Evolutionary conservation across 1,284 basidiomycete genomes (phyloP), one percentile per base, ranked within the genome.

Genomic region (Rhodotorula sp.): DNA sequence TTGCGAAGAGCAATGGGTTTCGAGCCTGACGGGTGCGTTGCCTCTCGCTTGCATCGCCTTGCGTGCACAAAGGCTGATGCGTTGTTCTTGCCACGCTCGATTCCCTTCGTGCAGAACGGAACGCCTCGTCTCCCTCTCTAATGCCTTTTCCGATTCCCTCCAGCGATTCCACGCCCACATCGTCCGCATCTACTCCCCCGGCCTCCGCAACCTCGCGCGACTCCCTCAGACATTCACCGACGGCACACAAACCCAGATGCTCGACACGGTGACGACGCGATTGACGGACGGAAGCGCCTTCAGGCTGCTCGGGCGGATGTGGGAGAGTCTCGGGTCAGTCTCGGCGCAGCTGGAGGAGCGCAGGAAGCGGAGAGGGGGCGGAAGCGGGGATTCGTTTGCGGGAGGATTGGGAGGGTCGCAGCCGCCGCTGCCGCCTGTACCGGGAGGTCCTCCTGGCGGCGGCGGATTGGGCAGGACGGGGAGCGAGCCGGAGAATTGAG

Each of bases 251-350:
- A 13, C 34, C 19, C 59, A 59, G 20, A 69, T 70, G 64, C 32
- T 73, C 44, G 61, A 63, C 22, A 71, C 61, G 19, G 30, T 66
- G 19, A 49, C 20, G 46, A 60, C 54, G 11, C 63, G 67, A 11
- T 19, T 75, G 17, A 71, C 62, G 17, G 72, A 75, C 51, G 74
- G 74, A 10, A 71, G 67, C 49, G 74, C 71, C 44, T 73, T 73
- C 63, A 30, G 8, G 1, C 65, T 75, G 3, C 62, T 51, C 11
- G 67, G 55, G 39, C 39, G 67, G 62, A 48, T 74, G 54, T 57
- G 49, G 34, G 52, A 63, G 27, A 59, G 54, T 11, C 62, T 71
- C n/a, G 34, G 30, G 24, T 62, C 17, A 11, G 70, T 74, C 20
- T 29, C 30, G 19, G 39, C 20, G 34, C 52, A 54, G 54, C 46